Evolutionary conservation across 176 grass and related monocot genomes (phyloP), one percentile per base, ranked within the genome.

Genomic region (Musa schizocarpa): DNA sequence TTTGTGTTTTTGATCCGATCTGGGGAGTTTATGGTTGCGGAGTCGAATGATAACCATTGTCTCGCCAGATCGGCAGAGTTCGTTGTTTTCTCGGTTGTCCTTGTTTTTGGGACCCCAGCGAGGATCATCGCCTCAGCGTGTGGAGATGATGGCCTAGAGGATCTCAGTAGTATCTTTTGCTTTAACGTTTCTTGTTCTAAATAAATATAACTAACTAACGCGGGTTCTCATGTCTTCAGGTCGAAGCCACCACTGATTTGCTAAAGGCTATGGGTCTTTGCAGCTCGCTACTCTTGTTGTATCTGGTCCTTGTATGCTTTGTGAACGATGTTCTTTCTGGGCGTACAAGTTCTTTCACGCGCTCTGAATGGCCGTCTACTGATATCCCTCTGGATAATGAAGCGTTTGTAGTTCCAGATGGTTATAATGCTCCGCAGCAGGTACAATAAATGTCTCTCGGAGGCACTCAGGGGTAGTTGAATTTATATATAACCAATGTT

Each of bases 401-500:
- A 71, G 92, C 53, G 13, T 98, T 98, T 89, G 83, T 69, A 16
- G 56, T 80, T 78, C 94, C 94, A 25, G 79, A 89, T 43, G 90
- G 88, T 59, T 91, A 89, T 34, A 98, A 98, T 89, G 78, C 88
- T 69, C 94, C 94, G 19, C 77, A 98, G 64, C 94, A 98, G 88
- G 94, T 93, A 91, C 3, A 43, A 14, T 22, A 9, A 50, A 63
- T 22, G 9, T 63, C 22, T 25, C 21, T 9, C 11, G 61, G n/a
- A 65, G 26, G 11, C 23, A 11, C 63, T 1, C 9, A 26, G 4
- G 34, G 34, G 34, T 43, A 43, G 34, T 43, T 43, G 34, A 43
- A 43, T 43, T 5, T 43, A 43, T 6, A 43, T 5, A 43, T 5
- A 43, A 43, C 34, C 34, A 43, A 43, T 43, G 34, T 43, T 43